Conservation (phyloP, 768 basidiomycete genomes). For the Amanita muscaria region DNA sequence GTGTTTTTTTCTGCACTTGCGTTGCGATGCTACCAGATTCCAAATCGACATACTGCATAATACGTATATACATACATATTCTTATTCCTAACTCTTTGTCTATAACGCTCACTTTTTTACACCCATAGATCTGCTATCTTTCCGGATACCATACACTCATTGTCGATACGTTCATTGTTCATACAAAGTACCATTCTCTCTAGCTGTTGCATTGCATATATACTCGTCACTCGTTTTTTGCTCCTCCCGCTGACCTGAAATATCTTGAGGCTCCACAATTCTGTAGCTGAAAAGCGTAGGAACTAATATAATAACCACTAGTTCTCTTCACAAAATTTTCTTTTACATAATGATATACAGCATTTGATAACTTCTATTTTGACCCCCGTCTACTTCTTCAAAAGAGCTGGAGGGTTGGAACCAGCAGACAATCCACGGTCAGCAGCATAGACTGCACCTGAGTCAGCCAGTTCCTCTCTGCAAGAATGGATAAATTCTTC, state of each 20-base stretch:
- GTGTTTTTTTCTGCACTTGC: neutral
- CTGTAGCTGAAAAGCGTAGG: neutral
- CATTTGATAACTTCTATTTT: slow-evolving; percentile 4
- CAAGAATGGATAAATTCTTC: slow-evolving; percentile 7
- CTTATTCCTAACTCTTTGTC: slow-evolving; percentile 5
- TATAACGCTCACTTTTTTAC: slow-evolving; percentile 1
- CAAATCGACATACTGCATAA: neutral
- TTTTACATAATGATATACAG: no score
- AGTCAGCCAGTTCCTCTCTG: slow-evolving; percentile 52
- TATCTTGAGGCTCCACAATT: neutral
- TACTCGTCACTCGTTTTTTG: neutral
- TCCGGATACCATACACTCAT: neutral
- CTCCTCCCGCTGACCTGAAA: slow-evolving; percentile 3
- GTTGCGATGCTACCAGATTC: neutral
- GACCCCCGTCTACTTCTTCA: slow-evolving; percentile 43
- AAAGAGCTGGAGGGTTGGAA: slow-evolving; percentile 57
- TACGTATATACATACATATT: neutral
- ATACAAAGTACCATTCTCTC: neutral
- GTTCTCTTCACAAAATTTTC: no score
- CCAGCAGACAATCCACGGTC: slow-evolving; percentile 76
- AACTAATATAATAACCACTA: slow-evolving; percentile 4
- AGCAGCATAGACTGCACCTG: slow-evolving; percentile 65
- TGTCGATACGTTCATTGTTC: neutral
- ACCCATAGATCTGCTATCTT: neutral
- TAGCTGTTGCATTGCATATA: neutral